Evolutionary conservation across 2,329 filamentous ascomycete genomes (phyloP).

Genomic region (Onygena corvina): DNA sequence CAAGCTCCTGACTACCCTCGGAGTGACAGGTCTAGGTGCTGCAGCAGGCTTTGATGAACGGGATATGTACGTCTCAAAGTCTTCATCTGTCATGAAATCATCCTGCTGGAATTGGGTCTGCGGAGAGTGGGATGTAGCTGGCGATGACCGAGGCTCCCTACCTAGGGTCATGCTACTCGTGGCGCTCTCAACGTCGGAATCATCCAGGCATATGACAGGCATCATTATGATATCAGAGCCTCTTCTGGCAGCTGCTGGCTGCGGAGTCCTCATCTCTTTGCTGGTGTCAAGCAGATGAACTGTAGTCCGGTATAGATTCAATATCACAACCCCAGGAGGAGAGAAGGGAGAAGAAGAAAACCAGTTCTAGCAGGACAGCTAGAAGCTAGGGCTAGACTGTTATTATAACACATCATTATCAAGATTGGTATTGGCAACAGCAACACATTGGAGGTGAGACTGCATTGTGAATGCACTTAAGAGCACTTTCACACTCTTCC

Average conservation of each 20-base stretch:
- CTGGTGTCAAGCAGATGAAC: too few species aligned
- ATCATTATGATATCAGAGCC: background rate
- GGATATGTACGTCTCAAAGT: slow-evolving; percentile 16
- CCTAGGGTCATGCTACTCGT: background rate
- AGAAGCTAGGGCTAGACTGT: background rate
- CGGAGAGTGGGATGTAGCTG: too few species aligned
- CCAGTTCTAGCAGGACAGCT: background rate
- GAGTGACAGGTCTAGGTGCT: background rate
- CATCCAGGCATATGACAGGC: background rate
- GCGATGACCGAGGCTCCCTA: background rate
- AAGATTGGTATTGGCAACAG: too few species aligned
- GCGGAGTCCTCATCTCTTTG: too few species aligned
- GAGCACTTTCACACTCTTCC: too few species aligned
- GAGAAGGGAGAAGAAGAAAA: background rate
- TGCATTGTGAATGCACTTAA: too few species aligned
- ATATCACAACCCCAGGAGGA: background rate
- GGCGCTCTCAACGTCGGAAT: background rate
- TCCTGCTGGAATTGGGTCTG: slow-evolving; percentile 14
- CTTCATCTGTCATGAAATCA: slow-evolving; percentile 22
- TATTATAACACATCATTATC: background rate
- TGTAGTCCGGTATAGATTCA: too few species aligned
- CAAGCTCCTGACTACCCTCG: too few species aligned
- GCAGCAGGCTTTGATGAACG: slow-evolving; percentile 8
- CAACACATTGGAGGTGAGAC: too few species aligned
- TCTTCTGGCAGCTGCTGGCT: too few species aligned